These are phyloP conservation scores for Aspergillus viridinutans DNA, from an alignment of 2,329 filamentous ascomycete genomes.

Conservation along the genomic window DNA sequence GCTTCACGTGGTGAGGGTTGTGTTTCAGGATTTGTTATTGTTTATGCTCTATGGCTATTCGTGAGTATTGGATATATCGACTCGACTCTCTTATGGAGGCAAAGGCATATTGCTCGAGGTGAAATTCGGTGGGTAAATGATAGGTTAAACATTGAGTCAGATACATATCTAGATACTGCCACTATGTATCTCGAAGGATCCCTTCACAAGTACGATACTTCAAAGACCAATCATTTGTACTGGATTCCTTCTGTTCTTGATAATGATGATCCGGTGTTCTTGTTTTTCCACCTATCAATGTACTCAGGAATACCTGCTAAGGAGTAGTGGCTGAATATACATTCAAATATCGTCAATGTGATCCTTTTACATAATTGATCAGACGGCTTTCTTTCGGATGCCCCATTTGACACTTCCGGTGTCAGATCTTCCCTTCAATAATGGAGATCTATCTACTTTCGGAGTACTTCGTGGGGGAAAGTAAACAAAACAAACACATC, in stretches of 20 bases:
- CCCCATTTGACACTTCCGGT: background rate
- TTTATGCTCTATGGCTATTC: background rate
- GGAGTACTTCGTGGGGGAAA: background rate
- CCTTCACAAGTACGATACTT: no score
- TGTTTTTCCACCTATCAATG: background rate
- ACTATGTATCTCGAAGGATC: no score
- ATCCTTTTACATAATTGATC: background rate
- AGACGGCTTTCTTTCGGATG: background rate
- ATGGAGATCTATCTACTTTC: background rate
- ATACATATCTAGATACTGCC: no score
- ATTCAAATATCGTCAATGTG: background rate
- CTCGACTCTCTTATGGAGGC: background rate
- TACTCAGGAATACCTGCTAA: background rate
- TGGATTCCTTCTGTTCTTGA: no score
- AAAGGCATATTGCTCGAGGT: no score
- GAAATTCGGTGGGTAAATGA: no score
- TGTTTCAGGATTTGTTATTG: background rate
- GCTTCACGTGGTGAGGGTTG: background rate
- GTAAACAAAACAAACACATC: background rate
- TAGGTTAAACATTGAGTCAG: no score
- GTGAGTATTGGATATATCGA: background rate
- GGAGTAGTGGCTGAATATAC: background rate
- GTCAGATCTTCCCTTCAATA: background rate
- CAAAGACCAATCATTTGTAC: no score
- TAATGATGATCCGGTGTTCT: no score